phyloP scores from a whole-genome alignment of 345 rosid genomes.

The Iberis pinnata region DNA sequence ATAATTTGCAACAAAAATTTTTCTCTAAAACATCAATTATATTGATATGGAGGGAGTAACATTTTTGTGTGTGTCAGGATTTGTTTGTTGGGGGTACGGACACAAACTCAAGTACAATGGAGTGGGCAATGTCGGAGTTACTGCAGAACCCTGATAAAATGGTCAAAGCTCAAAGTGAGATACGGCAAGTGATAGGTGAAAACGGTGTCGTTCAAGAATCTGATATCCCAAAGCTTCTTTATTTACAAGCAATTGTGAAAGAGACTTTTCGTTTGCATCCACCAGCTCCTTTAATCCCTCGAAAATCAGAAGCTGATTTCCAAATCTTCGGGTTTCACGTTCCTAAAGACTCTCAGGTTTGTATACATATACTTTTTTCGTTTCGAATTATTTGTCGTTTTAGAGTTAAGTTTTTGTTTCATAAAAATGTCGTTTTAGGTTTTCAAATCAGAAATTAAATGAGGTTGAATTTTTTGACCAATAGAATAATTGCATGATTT shows the following conservation, averaged over 20 bases:
- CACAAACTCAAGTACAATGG: conserved; percentile 36
- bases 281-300: conserved; percentile 7
- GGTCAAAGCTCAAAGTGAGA: conserved; percentile 43
- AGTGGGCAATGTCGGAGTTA: conserved; percentile 84
- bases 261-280: conserved; percentile 28
- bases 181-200: conserved; percentile 20
- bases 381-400: too few species aligned
- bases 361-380: too few species aligned
- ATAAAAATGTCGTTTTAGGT: too few species aligned
- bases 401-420: too few species aligned
- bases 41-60: too few species aligned
- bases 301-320: conserved; percentile 2
- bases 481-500: too few species aligned
- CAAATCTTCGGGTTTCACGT: conserved; percentile 18
- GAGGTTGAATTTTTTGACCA: too few species aligned
- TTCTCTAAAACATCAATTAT: too few species aligned
- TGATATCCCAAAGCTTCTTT: not conserved
- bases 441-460: too few species aligned
- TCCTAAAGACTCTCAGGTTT: conserved; percentile 10
- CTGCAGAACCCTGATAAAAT: conserved; percentile 39
- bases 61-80: conserved; percentile 1
- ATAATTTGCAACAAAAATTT: too few species aligned
- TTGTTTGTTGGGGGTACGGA: conserved; percentile 21
- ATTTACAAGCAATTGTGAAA: conserved; percentile 18
- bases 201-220: conserved; percentile 11